Conservation (phyloP, 257 asterid species). For the Capsicum pubescens region DNA sequence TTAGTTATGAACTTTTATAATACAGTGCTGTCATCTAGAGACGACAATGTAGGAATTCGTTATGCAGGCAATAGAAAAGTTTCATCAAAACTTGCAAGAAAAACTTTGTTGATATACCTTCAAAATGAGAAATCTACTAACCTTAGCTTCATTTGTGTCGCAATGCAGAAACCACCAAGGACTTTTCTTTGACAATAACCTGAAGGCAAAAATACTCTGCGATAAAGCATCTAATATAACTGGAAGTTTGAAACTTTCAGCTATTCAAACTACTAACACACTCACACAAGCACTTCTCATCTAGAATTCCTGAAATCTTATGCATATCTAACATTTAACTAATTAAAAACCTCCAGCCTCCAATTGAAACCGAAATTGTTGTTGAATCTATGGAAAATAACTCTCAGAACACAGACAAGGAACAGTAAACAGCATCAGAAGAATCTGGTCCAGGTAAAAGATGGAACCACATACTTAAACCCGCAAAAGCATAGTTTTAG, state of each 20-base stretch:
- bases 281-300: background rate
- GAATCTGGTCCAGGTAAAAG: constrained; percentile 7
- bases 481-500: background rate
- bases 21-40: background rate
- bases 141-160: constrained; percentile 53
- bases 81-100: background rate
- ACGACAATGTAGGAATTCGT: background rate
- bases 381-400: constrained; percentile 20
- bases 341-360: background rate
- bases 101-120: background rate
- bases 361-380: background rate
- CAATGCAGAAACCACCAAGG: constrained; percentile 98
- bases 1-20: background rate
- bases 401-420: constrained; percentile 16
- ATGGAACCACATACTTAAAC: background rate
- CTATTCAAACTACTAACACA: background rate
- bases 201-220: constrained; percentile 31
- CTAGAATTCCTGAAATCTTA: background rate
- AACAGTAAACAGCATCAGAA: constrained; percentile 15
- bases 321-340: background rate
- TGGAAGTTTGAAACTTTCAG: background rate
- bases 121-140: constrained; percentile 32
- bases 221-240: constrained; percentile 1
- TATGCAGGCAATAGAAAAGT: background rate
- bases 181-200: constrained; percentile 62